These are phyloP conservation scores for Penicillium turbatum DNA, from an alignment of 495 filamentous ascomycete genomes.

Conservation along the genomic window DNA sequence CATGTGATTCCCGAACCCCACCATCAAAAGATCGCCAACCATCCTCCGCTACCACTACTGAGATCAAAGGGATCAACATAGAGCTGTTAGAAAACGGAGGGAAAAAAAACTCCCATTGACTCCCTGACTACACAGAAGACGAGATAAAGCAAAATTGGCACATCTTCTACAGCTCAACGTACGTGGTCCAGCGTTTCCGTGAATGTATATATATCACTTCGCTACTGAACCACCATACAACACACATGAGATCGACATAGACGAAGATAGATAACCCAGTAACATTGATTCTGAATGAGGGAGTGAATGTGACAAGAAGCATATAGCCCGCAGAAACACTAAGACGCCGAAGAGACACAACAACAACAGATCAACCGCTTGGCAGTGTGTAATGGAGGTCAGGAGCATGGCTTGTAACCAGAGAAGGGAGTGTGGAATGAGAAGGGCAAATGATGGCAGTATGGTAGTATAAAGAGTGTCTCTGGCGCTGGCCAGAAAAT, in stretches of 20 bases:
- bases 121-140: slow-evolving; percentile 18
- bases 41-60: too few relatives aligned
- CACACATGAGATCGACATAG: slow-evolving; percentile 12
- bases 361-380: slow-evolving; percentile 27
- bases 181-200: not conserved
- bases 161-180: slow-evolving; percentile 14
- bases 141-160: slow-evolving; percentile 15
- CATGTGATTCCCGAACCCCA: slow-evolving; percentile 4
- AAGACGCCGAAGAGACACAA: slow-evolving; percentile 20
- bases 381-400: slow-evolving; percentile 27
- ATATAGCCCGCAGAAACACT: slow-evolving; percentile 16
- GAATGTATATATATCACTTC: slow-evolving; percentile 22
- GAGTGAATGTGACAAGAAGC: slow-evolving; percentile 21
- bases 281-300: slow-evolving; percentile 24
- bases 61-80: not conserved
- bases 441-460: slow-evolving; percentile 8
- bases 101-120: slow-evolving; percentile 17
- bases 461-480: slow-evolving; percentile 22
- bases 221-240: not conserved
- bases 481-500: slow-evolving; percentile 5
- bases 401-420: slow-evolving; percentile 12
- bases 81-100: not conserved
- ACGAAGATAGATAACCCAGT: slow-evolving; percentile 13
- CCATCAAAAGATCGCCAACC: too few relatives aligned
- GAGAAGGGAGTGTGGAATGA: slow-evolving; percentile 21